A percentile compares a stretch with the other conserved stretches of the same genome.
Evolutionary conservation across 495 filamentous ascomycete species (phyloP).

Genomic region (Opeltia flavorubescens): DNA sequence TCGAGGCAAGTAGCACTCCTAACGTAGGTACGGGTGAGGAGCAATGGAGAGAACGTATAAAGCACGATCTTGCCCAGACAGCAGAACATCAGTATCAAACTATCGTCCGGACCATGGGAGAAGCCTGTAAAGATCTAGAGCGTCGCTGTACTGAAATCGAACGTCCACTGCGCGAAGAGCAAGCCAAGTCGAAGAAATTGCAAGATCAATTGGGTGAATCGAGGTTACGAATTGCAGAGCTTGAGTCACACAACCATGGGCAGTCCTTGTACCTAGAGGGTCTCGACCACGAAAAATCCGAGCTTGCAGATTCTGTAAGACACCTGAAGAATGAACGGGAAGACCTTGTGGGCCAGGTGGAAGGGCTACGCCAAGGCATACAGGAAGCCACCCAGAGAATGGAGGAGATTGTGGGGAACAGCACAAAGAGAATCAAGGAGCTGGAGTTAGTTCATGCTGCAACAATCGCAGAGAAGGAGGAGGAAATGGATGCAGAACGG

Average conservation of each 20-base stretch:
- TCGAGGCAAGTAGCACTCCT: conserved; percentile 12
- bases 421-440: conserved; percentile 18
- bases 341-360: conserved; percentile 20
- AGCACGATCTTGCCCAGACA: conserved; percentile 22
- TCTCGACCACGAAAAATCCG: conserved; percentile 20
- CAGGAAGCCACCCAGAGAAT: conserved; percentile 5
- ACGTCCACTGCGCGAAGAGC: conserved; percentile 30
- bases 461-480: conserved; percentile 27
- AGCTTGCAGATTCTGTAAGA: conserved; percentile 21
- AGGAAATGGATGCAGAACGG: conserved; percentile 20
- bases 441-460: conserved; percentile 30
- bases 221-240: conserved; percentile 17
- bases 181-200: conserved; percentile 28
- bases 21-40: conserved; percentile 11
- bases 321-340: conserved; percentile 15
- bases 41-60: conserved; percentile 32
- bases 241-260: conserved; percentile 18
- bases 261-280: conserved; percentile 13
- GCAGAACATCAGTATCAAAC: conserved; percentile 23
- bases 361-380: conserved; percentile 8
- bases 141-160: conserved; percentile 36
- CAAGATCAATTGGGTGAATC: conserved; percentile 16
- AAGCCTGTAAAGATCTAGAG: conserved; percentile 41
- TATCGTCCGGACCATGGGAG: conserved; percentile 33
- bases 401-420: background rate